phyloP scores from a whole-genome alignment of 2,329 filamentous ascomycete species.

The Fusarium sp. region DNA sequence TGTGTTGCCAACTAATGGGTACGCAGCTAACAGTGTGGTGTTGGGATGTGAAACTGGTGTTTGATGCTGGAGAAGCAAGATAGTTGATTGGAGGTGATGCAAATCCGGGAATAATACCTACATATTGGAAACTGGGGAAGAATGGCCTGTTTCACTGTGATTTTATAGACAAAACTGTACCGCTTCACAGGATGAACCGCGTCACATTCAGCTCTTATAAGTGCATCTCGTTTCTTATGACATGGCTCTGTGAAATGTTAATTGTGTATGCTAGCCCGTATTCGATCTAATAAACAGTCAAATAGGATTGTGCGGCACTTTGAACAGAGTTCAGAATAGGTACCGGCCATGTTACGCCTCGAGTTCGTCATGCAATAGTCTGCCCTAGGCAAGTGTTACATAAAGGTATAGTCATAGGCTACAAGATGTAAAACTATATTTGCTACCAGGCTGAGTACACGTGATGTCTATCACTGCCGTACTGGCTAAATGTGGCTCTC shows the following conservation, averaged over 20 bases:
- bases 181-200: fast-evolving
- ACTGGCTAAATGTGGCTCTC: too few species aligned
- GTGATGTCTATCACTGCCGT: too few species aligned
- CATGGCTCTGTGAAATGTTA: fast-evolving
- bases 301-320: fast-evolving
- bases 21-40: background rate
- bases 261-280: fast-evolving
- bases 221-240: background rate
- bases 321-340: fast-evolving
- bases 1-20: background rate
- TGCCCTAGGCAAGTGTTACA: fast-evolving
- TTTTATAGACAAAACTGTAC: fast-evolving
- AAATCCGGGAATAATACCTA: fast-evolving
- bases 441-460: background rate
- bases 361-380: background rate
- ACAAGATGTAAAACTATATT: fast-evolving
- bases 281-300: background rate
- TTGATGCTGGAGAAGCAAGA: background rate
- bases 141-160: fast-evolving
- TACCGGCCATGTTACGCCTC: fast-evolving
- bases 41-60: background rate
- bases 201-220: background rate
- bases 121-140: fast-evolving
- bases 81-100: fast-evolving
- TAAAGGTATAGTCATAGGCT: too few species aligned